Base-by-base conservation (phyloP, 306 rosid species). In the Pyrus pyrifolia region DNA sequence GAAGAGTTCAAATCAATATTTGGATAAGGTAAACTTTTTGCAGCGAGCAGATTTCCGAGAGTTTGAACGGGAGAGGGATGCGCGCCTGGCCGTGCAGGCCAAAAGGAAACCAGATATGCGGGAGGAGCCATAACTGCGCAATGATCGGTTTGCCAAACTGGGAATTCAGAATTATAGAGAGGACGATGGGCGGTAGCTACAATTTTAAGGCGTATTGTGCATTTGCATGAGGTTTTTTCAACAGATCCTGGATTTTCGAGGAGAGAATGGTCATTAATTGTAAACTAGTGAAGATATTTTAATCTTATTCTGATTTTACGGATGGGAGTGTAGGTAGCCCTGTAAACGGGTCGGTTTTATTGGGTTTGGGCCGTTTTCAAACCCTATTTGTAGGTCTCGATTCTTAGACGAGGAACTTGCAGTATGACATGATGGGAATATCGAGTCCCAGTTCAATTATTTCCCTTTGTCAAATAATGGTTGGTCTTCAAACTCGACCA, bases 31-130 rank as follows among this genome's bases (percentile, higher is more conserved):
- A 70, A 89, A 93, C 25, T 96, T 96, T 84, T 85, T 96, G 89
- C 93, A 92, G 83, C 95, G 98, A 82, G 40, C 99, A 63, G 99
- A 96, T 78, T 96, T 87, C 79, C 90, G 99, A 44, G 99, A 96
- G 80, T 96, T 89, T 42, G 99, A 96, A 82, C 91, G 98, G 40
- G 98, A 96, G 86, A 91, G 99, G 83, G 98, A 96, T 89, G 98
- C 89, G 31, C 88, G 97, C 18, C 73, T 96, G 72, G 93, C 97
- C 42, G 65, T 83, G 86, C 99, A 96, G 52, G 58, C 98, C 29
- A 88, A 89, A 85, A 87, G 96, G 76, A 86, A 87, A 84, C 85
- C 97, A 2, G 98, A 95, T 78, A 89, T 89, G 97, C 85, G 88
- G 42, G 97, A 91, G 71, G 98, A 88, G 22, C 84, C 81, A 9